Conservation (phyloP, 148 eudicot genomes). For the Camellia lanceoleosa region DNA sequence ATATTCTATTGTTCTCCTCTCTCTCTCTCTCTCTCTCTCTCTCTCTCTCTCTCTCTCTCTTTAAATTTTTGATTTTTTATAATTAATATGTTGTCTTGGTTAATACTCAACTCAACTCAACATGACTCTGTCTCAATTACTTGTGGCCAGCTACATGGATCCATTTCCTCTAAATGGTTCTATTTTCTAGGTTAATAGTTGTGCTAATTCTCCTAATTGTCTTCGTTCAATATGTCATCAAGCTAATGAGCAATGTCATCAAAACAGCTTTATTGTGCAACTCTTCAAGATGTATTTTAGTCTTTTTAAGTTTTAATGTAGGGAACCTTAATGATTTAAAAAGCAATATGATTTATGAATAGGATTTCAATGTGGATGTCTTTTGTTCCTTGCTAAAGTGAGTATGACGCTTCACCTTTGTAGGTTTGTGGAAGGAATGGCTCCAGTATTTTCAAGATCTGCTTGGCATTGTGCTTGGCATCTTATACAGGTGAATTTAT, state of each 20-base stretch:
- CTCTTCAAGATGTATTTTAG: neutral
- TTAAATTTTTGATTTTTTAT: no score
- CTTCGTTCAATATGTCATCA: conserved; percentile 1
- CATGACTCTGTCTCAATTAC: no score
- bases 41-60: no score
- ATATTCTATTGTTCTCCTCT: neutral
- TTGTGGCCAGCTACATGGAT: no score
- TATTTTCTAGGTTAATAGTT: neutral
- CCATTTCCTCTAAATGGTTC: no score
- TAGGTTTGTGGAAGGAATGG: conserved; percentile 96
- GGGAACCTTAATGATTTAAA: neutral
- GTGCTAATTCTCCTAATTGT: neutral
- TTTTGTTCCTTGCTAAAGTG: neutral
- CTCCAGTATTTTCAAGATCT: conserved; percentile 94
- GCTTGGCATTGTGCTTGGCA: conserved; percentile 99
- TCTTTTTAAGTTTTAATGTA: neutral
- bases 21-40: no score
- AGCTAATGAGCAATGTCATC: neutral
- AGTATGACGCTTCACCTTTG: conserved; percentile 7
- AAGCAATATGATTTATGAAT: neutral
- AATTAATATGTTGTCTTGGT: no score
- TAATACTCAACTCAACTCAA: no score
- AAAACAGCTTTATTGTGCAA: neutral
- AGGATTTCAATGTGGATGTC: neutral
- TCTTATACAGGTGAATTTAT: conserved; percentile 79